Evolutionary conservation across 768 basidiomycete species (phyloP), one percentile per base, ranked within the genome.

Genomic region (Clavaria fumosa): DNA sequence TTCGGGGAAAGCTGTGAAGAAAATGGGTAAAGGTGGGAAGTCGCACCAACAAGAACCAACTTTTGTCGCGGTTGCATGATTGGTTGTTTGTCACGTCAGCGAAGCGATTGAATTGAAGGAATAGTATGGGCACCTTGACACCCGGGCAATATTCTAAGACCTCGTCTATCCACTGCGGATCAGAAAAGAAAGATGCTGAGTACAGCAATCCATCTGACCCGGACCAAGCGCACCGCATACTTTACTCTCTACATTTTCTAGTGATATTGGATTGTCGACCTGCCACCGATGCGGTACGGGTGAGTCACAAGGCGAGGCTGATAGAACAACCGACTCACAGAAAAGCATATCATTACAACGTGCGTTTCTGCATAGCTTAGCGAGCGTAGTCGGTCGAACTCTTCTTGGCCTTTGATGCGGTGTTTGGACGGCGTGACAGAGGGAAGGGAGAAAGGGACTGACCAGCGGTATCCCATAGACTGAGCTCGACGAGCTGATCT

Each of bases 391-490:
- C 90, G 67, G 53, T 93, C 93, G 51, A 97, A 97, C 50, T 93
- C 89, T 62, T 93, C 89, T 57, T 93, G 89, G 30, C 88, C 88
- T 89, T 59, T 45, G 42, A 43, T 35, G 48, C 42, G 43, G 55
- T 44, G 55, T 48, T 48, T 44, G 39, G 43, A 39, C 45, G 38
- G 40, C 20, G 14, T 27, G 42, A 23, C 38, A 34, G 27, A 31
- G 39, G 34, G 33, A 31, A 27, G 39, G 32, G 26, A 26, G 15
- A 33, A 40, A 24, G 27, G 7, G 15, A 58, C 70, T 42, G 52
- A 89, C 93, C 91, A 31, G 93, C 93, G 31, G 93, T 97, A 54
- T 97, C 93, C 93, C 93, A 97, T 45, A 97, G 53, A 53, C 88
- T 86, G 31, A 99, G 65, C 51, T 97, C 91, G 10, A 96, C 79